Base-by-base conservation (phyloP, 2,329 filamentous ascomycete species). In the Aspergillus eucalypticola region DNA sequence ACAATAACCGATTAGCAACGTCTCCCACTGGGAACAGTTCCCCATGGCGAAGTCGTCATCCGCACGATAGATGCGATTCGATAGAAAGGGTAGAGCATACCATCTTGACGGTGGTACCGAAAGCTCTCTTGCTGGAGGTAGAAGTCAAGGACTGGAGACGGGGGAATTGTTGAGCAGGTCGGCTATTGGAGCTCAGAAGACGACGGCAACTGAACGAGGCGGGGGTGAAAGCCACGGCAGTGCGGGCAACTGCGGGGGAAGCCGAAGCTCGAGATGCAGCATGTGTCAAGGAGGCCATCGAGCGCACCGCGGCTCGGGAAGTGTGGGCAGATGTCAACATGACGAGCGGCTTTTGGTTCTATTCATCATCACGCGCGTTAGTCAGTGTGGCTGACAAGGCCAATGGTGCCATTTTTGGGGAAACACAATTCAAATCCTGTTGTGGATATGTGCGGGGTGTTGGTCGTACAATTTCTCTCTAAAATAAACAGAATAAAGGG, bases 281-380 rank as follows among this genome's bases (percentile, higher is more conserved):
- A 73, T 75, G 73, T 74, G 74, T 68, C 64, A 75, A 55, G 51
- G 68, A 70, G 63, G 69, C 68, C 72, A 75, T 70, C 23, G 73
- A 74, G 67, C 72, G 73, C 72, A 73, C 72, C 68, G 73, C 73
- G 70, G 73, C 71, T 69, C 73, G 73, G 67, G 72, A 73, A 54
- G 72, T 64, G 49, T 63, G 51, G 38, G 69, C 57, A 42, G 71
- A 63, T 58, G 69, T 68, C 67, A 75, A 68, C 64, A 76, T 77
- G 59, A 72, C 72, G 64, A 73, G 49, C 44, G 53, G 53, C 39
- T 44, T 42, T 46, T 53, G 35, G 39, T 25, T 23, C 39, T 46
- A 41, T 41, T 55, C 39, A 32, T 52, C 32, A 52, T 55, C 27
- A 50, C 46, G 39, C 17, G 39, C n/a, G 38, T 55, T 55, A 55